These are phyloP conservation scores for Didymella pinodella DNA, from an alignment of 2,329 filamentous ascomycete species.

Conservation along the genomic window DNA sequence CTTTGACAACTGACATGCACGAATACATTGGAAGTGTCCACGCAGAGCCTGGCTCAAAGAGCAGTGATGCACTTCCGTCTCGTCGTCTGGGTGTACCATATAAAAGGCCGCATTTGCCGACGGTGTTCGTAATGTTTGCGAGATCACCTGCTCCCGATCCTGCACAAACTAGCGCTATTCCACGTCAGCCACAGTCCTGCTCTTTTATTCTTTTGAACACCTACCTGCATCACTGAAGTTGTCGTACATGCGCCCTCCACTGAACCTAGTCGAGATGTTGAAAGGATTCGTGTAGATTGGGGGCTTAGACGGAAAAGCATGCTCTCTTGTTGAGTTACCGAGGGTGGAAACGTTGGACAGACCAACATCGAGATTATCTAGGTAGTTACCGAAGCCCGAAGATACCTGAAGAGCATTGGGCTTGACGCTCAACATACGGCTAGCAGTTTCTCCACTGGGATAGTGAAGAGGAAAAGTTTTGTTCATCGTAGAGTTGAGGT, in stretches of 20 bases:
- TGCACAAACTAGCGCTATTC: background rate
- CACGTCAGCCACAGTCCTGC: background rate
- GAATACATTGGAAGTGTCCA: background rate
- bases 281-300: background rate
- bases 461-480: background rate
- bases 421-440: background rate
- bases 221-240: background rate
- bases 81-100: background rate
- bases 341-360: background rate
- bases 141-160: background rate
- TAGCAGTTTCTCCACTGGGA: background rate
- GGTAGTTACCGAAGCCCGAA: background rate
- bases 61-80: background rate
- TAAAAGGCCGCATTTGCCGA: background rate
- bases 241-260: background rate
- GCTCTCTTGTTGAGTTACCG: background rate
- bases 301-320: background rate
- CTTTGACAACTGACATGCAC: constrained; percentile 34
- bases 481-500: background rate
- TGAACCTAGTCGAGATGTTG: background rate
- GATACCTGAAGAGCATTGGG: background rate
- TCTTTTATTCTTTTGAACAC: background rate
- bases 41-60: background rate
- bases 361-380: background rate
- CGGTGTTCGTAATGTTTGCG: background rate